phyloP scores from a whole-genome alignment of 1,284 basidiomycete species.

The Ganoderma lingzhi region DNA sequence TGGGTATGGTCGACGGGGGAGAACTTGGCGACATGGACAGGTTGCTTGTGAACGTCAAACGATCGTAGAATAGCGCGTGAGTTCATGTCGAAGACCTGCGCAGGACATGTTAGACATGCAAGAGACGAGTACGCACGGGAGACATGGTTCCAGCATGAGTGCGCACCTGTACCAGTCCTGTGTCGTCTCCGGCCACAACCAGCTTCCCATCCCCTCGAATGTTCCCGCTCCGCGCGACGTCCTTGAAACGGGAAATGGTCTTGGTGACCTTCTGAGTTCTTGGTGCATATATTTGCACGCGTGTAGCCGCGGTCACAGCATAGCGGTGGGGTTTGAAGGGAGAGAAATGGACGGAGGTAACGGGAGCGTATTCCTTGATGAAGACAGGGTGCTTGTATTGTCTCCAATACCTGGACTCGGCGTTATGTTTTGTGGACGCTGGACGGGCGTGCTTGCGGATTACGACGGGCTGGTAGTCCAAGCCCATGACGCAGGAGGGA shows the following conservation, averaged over 20 bases:
- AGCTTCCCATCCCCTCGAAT: slow-evolving; percentile 95
- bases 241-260: slow-evolving; percentile 97
- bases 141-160: too few relatives aligned
- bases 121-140: too few relatives aligned
- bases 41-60: slow-evolving; percentile 92
- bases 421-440: slow-evolving; percentile 63
- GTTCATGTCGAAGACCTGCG: slow-evolving; percentile 92
- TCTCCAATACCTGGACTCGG: slow-evolving; percentile 84
- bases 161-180: slow-evolving; percentile 87
- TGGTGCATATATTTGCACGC: slow-evolving; percentile 96
- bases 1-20: slow-evolving; percentile 84
- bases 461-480: slow-evolving; percentile 84
- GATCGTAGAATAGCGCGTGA: slow-evolving; percentile 95
- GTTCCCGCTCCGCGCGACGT: slow-evolving; percentile 88
- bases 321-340: slow-evolving; percentile 89
- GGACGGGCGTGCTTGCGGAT: slow-evolving; percentile 67
- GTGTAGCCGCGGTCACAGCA: slow-evolving; percentile 93
- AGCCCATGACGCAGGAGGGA: slow-evolving; percentile 63
- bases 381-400: slow-evolving; percentile 88
- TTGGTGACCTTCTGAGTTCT: slow-evolving; percentile 96
- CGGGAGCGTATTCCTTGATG: slow-evolving; percentile 94
- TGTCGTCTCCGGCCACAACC: slow-evolving; percentile 95
- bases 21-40: slow-evolving; percentile 95
- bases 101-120: slow-evolving; percentile 10
- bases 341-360: slow-evolving; percentile 92